Evolutionary conservation across 176 grass and related monocot genomes (phyloP).

Genomic region (Hordeum marinum): DNA sequence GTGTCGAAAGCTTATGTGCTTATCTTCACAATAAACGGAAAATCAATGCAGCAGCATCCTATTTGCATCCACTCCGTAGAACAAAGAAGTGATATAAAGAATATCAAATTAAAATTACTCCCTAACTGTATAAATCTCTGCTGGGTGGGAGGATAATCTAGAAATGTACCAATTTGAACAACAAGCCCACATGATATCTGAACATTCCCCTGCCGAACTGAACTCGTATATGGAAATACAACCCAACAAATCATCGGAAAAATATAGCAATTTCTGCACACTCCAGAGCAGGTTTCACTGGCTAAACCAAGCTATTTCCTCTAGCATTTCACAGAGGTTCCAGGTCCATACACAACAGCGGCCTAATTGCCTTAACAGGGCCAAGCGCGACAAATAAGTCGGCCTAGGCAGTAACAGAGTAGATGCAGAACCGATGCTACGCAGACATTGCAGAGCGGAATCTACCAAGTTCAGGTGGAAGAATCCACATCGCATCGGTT

Average conservation of each 20-base stretch:
- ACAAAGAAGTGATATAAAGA: not conserved
- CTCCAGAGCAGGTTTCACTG: not conserved
- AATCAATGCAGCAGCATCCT: not conserved
- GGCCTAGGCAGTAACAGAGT: no score
- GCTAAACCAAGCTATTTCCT: not conserved
- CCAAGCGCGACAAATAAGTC: no score
- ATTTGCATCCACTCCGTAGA: not conserved
- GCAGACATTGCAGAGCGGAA: no score
- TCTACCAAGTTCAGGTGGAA: no score
- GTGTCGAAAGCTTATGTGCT: not conserved
- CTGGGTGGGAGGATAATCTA: not conserved
- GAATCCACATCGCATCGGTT: not conserved
- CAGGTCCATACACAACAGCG: not conserved
- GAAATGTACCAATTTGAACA: not conserved
- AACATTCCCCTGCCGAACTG: not conserved
- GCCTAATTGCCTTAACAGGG: not conserved
- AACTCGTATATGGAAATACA: not conserved
- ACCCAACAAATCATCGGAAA: not conserved
- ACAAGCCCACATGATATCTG: not conserved
- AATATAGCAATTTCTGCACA: not conserved
- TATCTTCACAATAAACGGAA: not conserved
- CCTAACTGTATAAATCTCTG: not conserved
- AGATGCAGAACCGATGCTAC: no score
- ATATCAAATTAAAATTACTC: not conserved
- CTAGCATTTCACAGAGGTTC: not conserved